These are phyloP conservation scores for Trichophyton verrucosum DNA, from an alignment of 2,329 filamentous ascomycete genomes.

Conservation along the genomic window DNA sequence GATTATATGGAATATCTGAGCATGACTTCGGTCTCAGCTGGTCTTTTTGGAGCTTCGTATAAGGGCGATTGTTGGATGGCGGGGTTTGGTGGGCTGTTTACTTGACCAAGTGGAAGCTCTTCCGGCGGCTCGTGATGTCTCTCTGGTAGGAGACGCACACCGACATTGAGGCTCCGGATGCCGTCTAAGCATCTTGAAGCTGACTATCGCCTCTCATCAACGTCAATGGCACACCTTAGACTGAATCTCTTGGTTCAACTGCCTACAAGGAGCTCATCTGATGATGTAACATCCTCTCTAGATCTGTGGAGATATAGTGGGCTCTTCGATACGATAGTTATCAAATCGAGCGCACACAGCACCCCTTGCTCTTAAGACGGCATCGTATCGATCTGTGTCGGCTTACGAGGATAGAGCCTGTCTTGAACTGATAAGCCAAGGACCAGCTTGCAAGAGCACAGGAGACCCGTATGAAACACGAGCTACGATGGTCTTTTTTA, in stretches of 20 bases:
- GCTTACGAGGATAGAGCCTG: neutral
- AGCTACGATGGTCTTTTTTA: neutral
- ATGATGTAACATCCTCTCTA: neutral
- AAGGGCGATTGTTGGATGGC: neutral
- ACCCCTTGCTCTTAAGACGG: neutral
- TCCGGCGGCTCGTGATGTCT: neutral
- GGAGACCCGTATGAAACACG: conserved; percentile 3
- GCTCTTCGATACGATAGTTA: neutral
- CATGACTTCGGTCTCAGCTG: neutral
- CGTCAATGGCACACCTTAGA: neutral
- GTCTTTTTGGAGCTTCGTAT: neutral
- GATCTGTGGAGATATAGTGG: neutral
- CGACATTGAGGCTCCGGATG: neutral
- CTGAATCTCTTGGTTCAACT: neutral
- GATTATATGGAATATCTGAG: neutral
- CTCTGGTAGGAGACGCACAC: neutral
- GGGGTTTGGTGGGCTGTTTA: neutral
- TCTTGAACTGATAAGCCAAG: neutral
- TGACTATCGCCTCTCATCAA: neutral
- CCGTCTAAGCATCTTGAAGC: neutral
- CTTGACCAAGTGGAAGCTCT: neutral
- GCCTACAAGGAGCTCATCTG: neutral
- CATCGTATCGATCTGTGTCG: conserved; percentile 3
- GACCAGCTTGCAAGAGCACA: neutral
- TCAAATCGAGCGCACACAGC: neutral